Evolutionary conservation across 2,329 filamentous ascomycete species (phyloP).

Genomic region (Xylariomycetidae sp.): DNA sequence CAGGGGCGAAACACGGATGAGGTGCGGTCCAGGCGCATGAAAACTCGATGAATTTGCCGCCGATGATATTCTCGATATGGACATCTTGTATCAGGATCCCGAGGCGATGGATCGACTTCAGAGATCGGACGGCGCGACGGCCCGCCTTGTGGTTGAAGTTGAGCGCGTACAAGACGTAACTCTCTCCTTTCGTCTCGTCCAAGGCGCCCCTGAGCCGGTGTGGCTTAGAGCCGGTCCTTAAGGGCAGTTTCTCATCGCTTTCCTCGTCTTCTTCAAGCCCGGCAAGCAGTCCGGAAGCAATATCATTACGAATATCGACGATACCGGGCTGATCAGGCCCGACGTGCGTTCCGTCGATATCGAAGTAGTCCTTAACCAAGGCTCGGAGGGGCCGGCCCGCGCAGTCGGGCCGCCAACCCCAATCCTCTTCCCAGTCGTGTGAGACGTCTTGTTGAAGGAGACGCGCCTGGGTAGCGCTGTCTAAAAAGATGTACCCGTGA

Average conservation of each 20-base stretch:
- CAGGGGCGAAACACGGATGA: too few species aligned
- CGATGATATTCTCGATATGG: not conserved
- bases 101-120: not conserved
- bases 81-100: not conserved
- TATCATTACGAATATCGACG: too few species aligned
- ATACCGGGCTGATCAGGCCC: too few species aligned
- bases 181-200: not conserved
- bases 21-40: not conserved
- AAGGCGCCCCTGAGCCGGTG: not conserved
- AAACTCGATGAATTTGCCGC: not conserved
- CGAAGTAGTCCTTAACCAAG: not conserved
- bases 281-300: too few species aligned
- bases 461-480: not conserved
- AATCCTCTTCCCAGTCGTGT: not conserved
- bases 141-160: too few species aligned
- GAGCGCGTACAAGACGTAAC: too few species aligned
- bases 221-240: too few species aligned
- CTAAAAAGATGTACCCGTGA: not conserved
- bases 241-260: too few species aligned
- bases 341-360: too few species aligned
- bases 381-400: not conserved
- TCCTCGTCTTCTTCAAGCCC: too few species aligned
- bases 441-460: not conserved
- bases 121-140: too few species aligned
- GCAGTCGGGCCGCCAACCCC: not conserved